Base-by-base conservation (phyloP, 2,329 filamentous ascomycete species). In the Hypoxylon sp. region DNA sequence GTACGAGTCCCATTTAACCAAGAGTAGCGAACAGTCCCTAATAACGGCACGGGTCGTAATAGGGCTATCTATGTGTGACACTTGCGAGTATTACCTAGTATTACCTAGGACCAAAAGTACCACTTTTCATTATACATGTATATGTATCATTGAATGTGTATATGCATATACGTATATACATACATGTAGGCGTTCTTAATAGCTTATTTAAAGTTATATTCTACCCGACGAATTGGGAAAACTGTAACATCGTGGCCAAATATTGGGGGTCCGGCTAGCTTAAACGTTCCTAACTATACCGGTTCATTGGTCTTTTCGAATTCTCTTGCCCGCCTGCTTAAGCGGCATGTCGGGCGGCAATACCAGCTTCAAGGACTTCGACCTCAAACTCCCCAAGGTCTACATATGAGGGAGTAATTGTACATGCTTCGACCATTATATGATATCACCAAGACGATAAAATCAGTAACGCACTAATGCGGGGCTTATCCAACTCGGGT, bases 401-500 rank as follows among this genome's bases (percentile, higher is more conserved):
- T 59, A 55, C 50, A 51, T 27, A 27, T 5, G 24, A 27, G 24
- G 24, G 24, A 27, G 24, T 27, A 27, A 27, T 27, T 27, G 24
- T 53, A 37, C 29, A 44, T 44, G 32, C 31, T 11, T 52, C 15
- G n/a, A 42, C n/a, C 19, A 42, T 42, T 21, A 44, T 44, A 8
- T 48, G n/a, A 31, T 69, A 56, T 58, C 24, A 62, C 50, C 46
- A 50, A 54, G 29, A 52, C 51, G 48, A 59, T 57, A 57, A 68
- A 68, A 62, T 65, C 32, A 54, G 32, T 11, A 35, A 29, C 15
- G 37, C 21, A 35, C 58, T 66, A 66, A 59, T 47, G 58, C 51
- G 55, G 50, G 39, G 35, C 68, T 70, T 70, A 63, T 62, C 68
- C 62, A 42, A 51, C 10, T 68, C 29, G 65, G 68, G 68, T 52